Evolutionary conservation across 345 rosid species (phyloP).

Genomic region (Physaria fendleri): DNA sequence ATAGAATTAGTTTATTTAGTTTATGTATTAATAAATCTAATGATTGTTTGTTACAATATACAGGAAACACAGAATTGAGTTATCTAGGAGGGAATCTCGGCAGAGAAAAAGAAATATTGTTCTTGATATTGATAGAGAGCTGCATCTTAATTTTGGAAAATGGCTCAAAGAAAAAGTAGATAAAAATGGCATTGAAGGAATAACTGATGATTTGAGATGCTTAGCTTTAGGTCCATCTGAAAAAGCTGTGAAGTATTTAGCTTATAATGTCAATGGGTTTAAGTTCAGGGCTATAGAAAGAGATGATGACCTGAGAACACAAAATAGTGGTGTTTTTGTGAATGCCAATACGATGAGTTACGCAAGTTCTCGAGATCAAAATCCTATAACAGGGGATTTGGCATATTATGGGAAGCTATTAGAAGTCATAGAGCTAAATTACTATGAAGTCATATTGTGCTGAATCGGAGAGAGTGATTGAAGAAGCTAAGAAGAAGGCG

Average conservation of each 20-base stretch:
- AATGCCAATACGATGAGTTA: conserved; percentile 5
- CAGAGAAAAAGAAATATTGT: not conserved
- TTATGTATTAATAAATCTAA: not conserved
- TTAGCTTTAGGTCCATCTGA: conserved; percentile 1
- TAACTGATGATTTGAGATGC: conserved; percentile 1
- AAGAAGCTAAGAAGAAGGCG: too few species aligned
- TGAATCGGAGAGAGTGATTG: too few species aligned
- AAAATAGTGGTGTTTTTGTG: not conserved
- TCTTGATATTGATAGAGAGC: not conserved
- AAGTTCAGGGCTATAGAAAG: not conserved
- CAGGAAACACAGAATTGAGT: not conserved
- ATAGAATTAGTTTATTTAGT: too few species aligned
- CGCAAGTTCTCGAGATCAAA: not conserved
- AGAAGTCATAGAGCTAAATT: not conserved
- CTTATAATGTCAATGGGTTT: conserved; percentile 7
- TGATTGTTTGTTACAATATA: not conserved
- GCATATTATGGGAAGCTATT: not conserved
- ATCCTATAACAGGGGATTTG: not conserved
- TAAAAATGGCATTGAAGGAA: not conserved
- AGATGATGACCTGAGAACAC: not conserved
- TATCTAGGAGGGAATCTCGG: not conserved
- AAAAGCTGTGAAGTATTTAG: not conserved
- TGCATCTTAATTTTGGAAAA: not conserved
- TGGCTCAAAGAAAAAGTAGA: not conserved
- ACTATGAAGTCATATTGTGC: too few species aligned